Conservation (phyloP, 2,329 filamentous ascomycete genomes). For the Dothideomycetes sp. region DNA sequence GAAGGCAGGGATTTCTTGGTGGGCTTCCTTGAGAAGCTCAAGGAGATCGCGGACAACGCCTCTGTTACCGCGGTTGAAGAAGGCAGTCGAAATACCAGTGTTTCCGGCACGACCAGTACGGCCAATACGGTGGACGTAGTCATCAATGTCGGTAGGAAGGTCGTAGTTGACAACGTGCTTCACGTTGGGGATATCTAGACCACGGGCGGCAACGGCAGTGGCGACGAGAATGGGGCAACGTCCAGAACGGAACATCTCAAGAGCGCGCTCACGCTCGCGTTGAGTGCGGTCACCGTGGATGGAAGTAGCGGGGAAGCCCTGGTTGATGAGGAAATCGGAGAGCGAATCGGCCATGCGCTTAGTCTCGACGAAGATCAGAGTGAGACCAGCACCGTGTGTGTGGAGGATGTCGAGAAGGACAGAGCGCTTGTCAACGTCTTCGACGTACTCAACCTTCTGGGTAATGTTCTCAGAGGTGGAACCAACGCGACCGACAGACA, state of each 20-base stretch:
- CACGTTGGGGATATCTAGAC: conserved; percentile 88
- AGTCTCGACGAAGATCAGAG: conserved; percentile 96
- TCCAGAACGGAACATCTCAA: conserved; percentile 94
- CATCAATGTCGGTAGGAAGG: conserved; percentile 95
- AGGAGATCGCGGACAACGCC: conserved; percentile 94
- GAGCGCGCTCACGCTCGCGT: conserved; percentile 93
- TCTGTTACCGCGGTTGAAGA: conserved; percentile 99
- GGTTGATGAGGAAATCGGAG: conserved; percentile 97
- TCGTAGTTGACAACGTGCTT: conserved; percentile 99
- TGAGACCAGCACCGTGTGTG: conserved; percentile 81
- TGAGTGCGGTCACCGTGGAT: conserved; percentile 98
- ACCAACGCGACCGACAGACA: conserved; percentile 95
- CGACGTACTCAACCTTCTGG: conserved; percentile 96
- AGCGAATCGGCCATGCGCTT: conserved; percentile 99
- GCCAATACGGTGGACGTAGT: conserved; percentile 98
- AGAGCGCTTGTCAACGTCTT: conserved; percentile 95
- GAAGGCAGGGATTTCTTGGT: conserved; percentile 91
- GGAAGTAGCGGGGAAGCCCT: conserved; percentile 94
- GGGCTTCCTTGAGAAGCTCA: conserved; percentile 96
- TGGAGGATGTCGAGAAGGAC: conserved; percentile 95
- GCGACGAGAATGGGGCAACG: conserved; percentile 95
- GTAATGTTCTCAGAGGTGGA: conserved; percentile 99
- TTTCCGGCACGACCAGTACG: conserved; percentile 99
- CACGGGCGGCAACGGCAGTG: conserved; percentile 83
- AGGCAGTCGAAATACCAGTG: conserved; percentile 94